Evolutionary conservation across 148 eudicot species (phyloP).

Genomic region (Rhododendron mucronatum): DNA sequence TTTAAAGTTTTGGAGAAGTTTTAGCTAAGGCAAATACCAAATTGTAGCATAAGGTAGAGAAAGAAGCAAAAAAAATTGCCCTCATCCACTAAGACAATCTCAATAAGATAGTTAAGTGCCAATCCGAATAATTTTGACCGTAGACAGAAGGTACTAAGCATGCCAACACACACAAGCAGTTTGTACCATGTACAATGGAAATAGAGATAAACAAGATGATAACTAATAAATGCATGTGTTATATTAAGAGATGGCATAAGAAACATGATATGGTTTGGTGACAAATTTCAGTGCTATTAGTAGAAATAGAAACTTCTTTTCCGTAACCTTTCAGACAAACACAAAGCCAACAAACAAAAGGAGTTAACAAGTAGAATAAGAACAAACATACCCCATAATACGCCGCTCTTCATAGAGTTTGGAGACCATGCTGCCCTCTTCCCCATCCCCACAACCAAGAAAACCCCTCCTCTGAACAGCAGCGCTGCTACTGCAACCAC

Average conservation of each 20-base stretch:
- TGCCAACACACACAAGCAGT: neutral
- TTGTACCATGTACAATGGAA: neutral
- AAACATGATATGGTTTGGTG: neutral
- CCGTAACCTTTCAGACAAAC: neutral
- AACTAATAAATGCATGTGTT: neutral
- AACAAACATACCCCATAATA: slow-evolving; percentile 58
- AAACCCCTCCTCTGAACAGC: slow-evolving; percentile 57
- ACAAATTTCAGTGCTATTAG: neutral
- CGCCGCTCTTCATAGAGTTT: slow-evolving; percentile 70
- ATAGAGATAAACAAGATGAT: neutral
- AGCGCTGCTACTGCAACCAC: neutral
- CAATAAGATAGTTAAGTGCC: neutral
- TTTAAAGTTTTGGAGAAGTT: slow-evolving; percentile 13
- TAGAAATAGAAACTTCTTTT: neutral
- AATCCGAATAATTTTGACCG: neutral
- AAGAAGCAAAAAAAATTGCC: neutral
- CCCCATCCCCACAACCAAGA: slow-evolving; percentile 88
- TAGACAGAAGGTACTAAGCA: neutral
- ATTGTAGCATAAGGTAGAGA: neutral
- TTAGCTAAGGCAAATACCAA: neutral
- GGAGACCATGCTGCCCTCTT: slow-evolving; percentile 58
- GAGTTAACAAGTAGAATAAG: neutral
- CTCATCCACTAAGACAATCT: neutral
- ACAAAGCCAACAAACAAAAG: neutral
- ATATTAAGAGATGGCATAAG: neutral